A percentile compares a stretch with the other conserved stretches of the same genome.
These are phyloP conservation scores for Daldinia sp. DNA, from an alignment of 2,329 filamentous ascomycete genomes.

Conservation along the genomic window DNA sequence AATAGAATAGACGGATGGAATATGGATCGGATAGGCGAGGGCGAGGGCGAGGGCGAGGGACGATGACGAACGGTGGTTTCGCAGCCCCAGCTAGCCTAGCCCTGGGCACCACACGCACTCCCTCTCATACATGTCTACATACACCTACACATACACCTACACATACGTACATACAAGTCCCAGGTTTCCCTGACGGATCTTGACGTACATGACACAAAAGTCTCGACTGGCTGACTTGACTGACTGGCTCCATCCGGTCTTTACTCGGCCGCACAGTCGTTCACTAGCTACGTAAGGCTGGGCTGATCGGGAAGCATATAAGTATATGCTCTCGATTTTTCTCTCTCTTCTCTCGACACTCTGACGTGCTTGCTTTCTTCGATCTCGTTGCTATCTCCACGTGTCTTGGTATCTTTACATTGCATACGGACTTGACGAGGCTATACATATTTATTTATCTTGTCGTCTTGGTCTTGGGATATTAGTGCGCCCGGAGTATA, in stretches of 20 bases:
- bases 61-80: slow-evolving; percentile 38
- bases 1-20: no score
- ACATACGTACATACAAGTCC: background rate
- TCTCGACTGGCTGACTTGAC: slow-evolving; percentile 18
- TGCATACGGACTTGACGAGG: background rate
- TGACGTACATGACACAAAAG: slow-evolving; percentile 17
- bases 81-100: background rate
- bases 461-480: no score
- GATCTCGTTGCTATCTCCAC: slow-evolving; percentile 4
- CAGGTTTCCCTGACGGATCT: slow-evolving; percentile 19
- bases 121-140: no score
- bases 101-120: no score
- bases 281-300: background rate
- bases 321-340: slow-evolving; percentile 34
- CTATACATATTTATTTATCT: background rate
- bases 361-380: background rate
- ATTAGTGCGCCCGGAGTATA: background rate
- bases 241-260: slow-evolving; percentile 29
- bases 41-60: no score
- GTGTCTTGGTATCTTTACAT: slow-evolving; percentile 4
- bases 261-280: slow-evolving; percentile 14
- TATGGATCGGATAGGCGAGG: background rate
- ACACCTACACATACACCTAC: no score
- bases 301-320: slow-evolving; percentile 34
- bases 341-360: no score